Base-by-base conservation (phyloP, 768 basidiomycete genomes). In the Obba rivulosa region DNA sequence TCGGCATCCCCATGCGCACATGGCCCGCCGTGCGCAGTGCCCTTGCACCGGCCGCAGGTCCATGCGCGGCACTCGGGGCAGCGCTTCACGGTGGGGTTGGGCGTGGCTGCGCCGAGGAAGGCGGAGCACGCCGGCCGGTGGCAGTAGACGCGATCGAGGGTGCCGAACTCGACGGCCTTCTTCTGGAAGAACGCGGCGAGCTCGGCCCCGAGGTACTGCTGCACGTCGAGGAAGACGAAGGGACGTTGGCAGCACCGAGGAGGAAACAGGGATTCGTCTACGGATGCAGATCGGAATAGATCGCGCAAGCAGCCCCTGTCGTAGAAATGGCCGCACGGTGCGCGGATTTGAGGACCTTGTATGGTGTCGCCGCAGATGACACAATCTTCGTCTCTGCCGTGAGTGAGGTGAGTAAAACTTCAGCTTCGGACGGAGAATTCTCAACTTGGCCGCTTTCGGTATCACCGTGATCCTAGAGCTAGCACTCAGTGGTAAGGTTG, bases 41-140 rank as follows among this genome's bases (percentile, higher is more conserved):
- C 66, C 52, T 77, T 82, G 70, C 81, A 85, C 3, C 55, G 52
- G 0, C 70, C 59, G 56, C 82, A 84, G 0, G 76, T 69, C 24
- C 47, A 37, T 0, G 62, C 60, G 3, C 44, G 20, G 56, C 82
- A 84, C n/a, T 52, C 36, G 0, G 45, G n/a, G 51, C 81, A 83
- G 7, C 18, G 18, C 10, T 76, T 45, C 10, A 61, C 44, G 18
- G 38, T 39, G 45, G 41, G 2, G 17, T 22, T 14, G 20, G 17
- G 38, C 53, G 51, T 57, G 3, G 70, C 67, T 0, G 73, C 67
- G 4, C 75, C 78, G 11, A 83, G 65, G 61, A 83, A 84, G 0
- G 61, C 37, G 18, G 81, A 80, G 54, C 81, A 83, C 1, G 69
- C 67, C 4, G 71, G 64, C 3, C 57, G 67, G n/a, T 73, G 68